Evolutionary conservation across 164 flowering plant genomes (phyloP), one percentile per base, ranked within the genome.

Genomic region (Echeveria elegans): DNA sequence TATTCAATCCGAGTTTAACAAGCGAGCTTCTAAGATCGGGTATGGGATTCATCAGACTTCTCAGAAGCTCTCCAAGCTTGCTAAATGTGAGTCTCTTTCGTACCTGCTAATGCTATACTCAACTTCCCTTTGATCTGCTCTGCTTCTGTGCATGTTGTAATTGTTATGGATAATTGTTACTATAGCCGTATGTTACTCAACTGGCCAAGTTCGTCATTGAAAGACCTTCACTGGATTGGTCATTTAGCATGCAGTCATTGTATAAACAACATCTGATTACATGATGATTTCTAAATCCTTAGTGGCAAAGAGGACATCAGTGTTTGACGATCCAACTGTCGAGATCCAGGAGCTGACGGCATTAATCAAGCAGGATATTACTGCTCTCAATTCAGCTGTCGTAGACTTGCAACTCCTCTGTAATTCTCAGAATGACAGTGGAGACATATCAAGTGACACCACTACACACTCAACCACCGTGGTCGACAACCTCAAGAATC

Each of bases 261-360:
- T 21, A 3, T 43, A 11, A 23, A 1, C 2, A 21, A 9, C 14
- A 1, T 23, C 10, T 52, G 58, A 52, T 52, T 52, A 52, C 29
- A 8, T 21, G 28, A 8, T 48, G 19, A 11, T 52, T 9, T n/a
- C 28, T 52, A 6, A 9, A 6, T 52, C 1, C 11, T 23, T 84
- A 95, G 99, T 95, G 97, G 99, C 99, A 70, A 92, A 95, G 81
- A 82, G 94, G 70, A 95, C 96, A 36, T 89, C 97, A n/a, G 92
- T 86, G 53, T 95, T 92, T 82, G 97, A 92, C 76, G 99, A 95
- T 74, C 99, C 99, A 56, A 86, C 94, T 6, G 40, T 78, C 72
- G 99, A 95, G 80, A 95, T 95, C 69, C 97, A 95, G 71, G 99
- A 95, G 77, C 74, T 95, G 64, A 95, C 99, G 24, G 86, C 94